Base-by-base conservation (phyloP, 2,329 filamentous ascomycete species). In the Anisogramma anomala region DNA sequence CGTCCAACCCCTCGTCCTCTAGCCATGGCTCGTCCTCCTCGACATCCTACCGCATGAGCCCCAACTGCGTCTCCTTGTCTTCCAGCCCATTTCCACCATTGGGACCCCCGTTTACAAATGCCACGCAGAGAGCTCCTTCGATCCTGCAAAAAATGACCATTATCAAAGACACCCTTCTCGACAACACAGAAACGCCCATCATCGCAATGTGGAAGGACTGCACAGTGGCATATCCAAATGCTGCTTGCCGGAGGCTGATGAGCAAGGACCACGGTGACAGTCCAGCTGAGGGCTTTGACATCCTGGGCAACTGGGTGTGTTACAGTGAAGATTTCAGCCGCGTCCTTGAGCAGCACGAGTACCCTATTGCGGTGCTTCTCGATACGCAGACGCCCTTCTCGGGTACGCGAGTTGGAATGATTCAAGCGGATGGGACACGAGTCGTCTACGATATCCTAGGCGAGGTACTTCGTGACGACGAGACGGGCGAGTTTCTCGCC, bases 161-260 rank as follows among this genome's bases (percentile, higher is more conserved):
- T 37, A 75, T 89, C 64, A 88, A 87, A 57, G 82, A 88, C 54
- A 82, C 82, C 1, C 67, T 88, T 15, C 63, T 89, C 6, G 82
- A 86, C 53, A 83, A 77, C 28, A 83, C 84, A 19, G 72, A 77
- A 46, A 77, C 84, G 54, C 83, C 84, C 0, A 79, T 85, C 17
- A 65, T 87, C 33, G 79, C 81, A 18, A 83, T 87, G 77, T 88
- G 84, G 84, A 82, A 79, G 53, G 84, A 89, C 49, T 76, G 81
- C 39, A 81, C 74, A 35, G 77, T 86, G 34, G 78, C 75, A 0
- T 77, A 86, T 32, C 79, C 82, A 3, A 89, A 89, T 53, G 74
- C 72, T 50, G 80, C 81, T 3, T 73, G 73, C 10, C 63, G 71
- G 10, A 57, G 61, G 3, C 57, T 80, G n/a, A 67, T 77, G 45